These are phyloP conservation scores for Phanerodontia chrysosporium DNA, from an alignment of 768 basidiomycete species.

Conservation along the genomic window DNA sequence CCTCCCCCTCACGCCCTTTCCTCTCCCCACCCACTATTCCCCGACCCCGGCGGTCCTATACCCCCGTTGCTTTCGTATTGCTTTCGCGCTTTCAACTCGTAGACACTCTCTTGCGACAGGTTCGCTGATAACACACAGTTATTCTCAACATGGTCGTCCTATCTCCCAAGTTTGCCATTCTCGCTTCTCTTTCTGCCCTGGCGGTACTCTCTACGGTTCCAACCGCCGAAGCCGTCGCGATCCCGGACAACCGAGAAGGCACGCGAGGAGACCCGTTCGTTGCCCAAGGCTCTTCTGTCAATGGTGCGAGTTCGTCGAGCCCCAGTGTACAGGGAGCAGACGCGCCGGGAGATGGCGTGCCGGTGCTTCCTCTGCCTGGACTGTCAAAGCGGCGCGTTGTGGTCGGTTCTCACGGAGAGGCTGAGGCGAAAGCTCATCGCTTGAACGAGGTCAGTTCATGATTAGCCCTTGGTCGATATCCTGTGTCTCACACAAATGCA, in stretches of 20 bases:
- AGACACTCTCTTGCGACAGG: slow-evolving; percentile 17
- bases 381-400: neutral
- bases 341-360: neutral
- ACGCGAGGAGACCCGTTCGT: neutral
- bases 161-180: slow-evolving; percentile 40
- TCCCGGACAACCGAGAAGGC: slow-evolving; percentile 18
- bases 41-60: slow-evolving; percentile 53
- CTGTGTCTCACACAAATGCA: neutral
- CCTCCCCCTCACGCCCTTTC: slow-evolving; percentile 26
- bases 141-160: slow-evolving; percentile 45
- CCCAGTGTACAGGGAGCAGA: neutral
- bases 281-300: too few species aligned
- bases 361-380: neutral
- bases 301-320: neutral
- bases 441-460: neutral
- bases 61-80: slow-evolving; percentile 20
- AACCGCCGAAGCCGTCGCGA: slow-evolving; percentile 35
- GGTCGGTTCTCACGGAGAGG: neutral
- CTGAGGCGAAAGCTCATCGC: neutral
- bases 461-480: neutral
- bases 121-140: slow-evolving; percentile 16
- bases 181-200: slow-evolving; percentile 43
- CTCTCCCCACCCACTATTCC: slow-evolving; percentile 31
- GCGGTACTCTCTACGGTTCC: slow-evolving; percentile 38
- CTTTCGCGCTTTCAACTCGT: slow-evolving; percentile 20